phyloP scores from a whole-genome alignment of 768 basidiomycete species.

The Boletus barrowsii region DNA sequence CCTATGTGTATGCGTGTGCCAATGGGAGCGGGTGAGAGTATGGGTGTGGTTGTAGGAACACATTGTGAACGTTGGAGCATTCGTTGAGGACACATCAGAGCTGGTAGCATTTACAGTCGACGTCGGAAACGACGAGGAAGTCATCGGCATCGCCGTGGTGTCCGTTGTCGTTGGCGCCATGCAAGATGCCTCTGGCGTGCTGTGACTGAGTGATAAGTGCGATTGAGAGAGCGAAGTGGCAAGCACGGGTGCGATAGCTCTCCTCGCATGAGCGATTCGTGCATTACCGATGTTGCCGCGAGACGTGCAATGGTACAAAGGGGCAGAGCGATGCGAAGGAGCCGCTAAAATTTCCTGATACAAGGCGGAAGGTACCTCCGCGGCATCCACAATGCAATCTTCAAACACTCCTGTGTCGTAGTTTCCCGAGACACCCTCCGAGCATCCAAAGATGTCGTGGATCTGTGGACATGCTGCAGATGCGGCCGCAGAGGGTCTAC shows the following conservation, averaged over 20 bases:
- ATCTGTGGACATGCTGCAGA: constrained; percentile 61
- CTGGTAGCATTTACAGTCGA: neutral
- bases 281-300: constrained; percentile 52
- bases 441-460: constrained; percentile 53
- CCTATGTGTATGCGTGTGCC: neutral
- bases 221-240: neutral
- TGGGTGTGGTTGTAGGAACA: constrained; percentile 1
- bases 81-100: neutral
- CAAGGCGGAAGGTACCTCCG: constrained; percentile 58
- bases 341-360: constrained; percentile 58
- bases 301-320: constrained; percentile 59
- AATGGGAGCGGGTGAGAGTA: neutral
- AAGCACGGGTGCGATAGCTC: constrained; percentile 18
- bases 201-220: neutral
- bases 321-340: constrained; percentile 51
- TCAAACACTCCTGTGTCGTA: constrained; percentile 46
- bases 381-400: constrained; percentile 51
- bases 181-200: neutral
- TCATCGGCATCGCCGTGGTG: constrained; percentile 1
- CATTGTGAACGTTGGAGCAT: neutral
- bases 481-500: constrained; percentile 49
- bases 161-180: neutral
- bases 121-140: constrained; percentile 5
- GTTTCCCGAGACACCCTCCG: constrained; percentile 59
- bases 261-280: constrained; percentile 25